Conservation (phyloP, 441 rosid genomes). For the Euphorbia schlechtendalii region DNA sequence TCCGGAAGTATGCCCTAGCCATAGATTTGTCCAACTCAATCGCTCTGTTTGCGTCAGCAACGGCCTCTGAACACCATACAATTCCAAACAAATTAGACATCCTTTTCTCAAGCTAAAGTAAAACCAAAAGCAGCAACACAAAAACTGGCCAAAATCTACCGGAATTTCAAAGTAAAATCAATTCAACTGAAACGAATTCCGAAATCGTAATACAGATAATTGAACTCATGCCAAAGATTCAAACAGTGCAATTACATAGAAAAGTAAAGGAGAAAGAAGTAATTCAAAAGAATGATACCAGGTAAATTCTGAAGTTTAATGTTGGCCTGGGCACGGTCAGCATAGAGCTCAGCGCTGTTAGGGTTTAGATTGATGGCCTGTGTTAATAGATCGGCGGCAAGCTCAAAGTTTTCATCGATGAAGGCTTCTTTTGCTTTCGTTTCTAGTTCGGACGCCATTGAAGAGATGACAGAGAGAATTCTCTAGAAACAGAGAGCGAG, state of each 20-base stretch:
- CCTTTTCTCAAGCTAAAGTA: not conserved
- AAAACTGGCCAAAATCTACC: too few species aligned
- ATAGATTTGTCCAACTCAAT: conserved; percentile 58
- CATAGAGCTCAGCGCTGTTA: conserved; percentile 56
- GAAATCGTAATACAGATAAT: too few species aligned
- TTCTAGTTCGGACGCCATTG: conserved; percentile 75
- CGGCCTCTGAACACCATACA: conserved; percentile 51
- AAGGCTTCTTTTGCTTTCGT: conserved; percentile 72
- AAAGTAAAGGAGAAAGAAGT: not conserved
- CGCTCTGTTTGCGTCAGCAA: conserved; percentile 71
- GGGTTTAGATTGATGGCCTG: conserved; percentile 70
- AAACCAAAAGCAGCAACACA: too few species aligned
- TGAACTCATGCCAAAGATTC: too few species aligned
- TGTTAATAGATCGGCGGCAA: conserved; percentile 64
- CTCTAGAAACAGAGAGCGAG: not conserved
- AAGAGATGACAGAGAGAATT: not conserved
- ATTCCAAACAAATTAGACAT: not conserved
- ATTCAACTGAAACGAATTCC: too few species aligned
- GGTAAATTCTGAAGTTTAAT: conserved; percentile 60
- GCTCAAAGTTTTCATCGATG: conserved; percentile 81
- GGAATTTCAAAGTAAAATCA: too few species aligned
- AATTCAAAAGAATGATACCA: conserved; percentile 29
- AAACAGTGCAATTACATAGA: not conserved
- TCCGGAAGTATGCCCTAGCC: conserved; percentile 74
- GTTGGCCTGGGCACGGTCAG: conserved; percentile 91